Conservation (phyloP, 169 alveolate genomes). For the Eimeria acervulina region DNA sequence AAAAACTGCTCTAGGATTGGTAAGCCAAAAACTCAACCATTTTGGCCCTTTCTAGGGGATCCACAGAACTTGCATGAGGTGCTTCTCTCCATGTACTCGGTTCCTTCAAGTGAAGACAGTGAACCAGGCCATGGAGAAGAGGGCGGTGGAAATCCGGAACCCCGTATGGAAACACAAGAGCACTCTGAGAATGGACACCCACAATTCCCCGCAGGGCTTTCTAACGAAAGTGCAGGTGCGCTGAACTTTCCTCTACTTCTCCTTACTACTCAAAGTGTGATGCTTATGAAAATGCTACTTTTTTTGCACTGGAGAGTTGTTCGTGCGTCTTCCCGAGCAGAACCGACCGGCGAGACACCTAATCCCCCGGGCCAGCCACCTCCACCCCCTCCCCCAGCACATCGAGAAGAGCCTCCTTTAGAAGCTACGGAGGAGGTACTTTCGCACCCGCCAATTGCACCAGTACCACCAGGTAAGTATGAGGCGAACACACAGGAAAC, state of each 20-base stretch:
- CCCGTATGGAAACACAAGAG: background rate
- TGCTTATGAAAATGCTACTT: background rate
- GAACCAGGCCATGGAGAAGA: background rate
- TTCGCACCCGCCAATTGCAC: background rate
- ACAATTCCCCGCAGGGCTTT: background rate
- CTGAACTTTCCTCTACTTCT: background rate
- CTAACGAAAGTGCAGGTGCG: background rate
- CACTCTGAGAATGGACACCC: background rate
- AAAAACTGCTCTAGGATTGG: conserved; percentile 29
- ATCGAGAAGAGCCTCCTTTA: background rate
- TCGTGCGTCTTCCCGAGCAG: background rate
- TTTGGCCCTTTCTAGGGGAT: background rate
- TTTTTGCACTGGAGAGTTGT: too few species aligned
- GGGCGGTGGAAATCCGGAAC: background rate
- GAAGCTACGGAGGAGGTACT: background rate
- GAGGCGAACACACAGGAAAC: background rate
- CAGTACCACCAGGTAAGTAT: background rate
- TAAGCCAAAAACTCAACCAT: conserved; percentile 8
- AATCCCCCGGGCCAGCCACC: conserved; percentile 5
- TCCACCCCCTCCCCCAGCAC: background rate
- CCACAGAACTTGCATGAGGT: conserved; percentile 22
- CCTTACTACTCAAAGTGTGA: background rate
- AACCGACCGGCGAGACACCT: background rate
- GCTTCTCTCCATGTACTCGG: background rate
- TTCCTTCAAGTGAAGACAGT: background rate